Evolutionary conservation across 1,139 yeast species (phyloP).

Genomic region (Yamadazyma oceani): DNA sequence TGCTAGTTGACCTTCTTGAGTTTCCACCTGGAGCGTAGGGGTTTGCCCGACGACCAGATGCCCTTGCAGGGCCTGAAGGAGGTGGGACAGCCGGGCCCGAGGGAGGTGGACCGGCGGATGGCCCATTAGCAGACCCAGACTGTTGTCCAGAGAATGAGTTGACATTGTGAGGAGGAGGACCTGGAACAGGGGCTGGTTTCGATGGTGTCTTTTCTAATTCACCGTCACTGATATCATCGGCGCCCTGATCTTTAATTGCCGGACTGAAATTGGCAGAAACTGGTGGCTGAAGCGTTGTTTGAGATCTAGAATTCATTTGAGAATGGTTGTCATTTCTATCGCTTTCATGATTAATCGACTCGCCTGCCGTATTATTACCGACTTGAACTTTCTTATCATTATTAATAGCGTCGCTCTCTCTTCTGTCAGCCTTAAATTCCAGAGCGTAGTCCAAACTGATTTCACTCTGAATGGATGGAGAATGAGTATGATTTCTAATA

Average conservation of each 20-base stretch:
- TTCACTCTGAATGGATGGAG: slow-evolving; percentile 36
- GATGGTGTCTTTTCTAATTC: slow-evolving; percentile 6
- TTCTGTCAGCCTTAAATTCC: slow-evolving; percentile 26
- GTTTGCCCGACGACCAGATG: slow-evolving; percentile 20
- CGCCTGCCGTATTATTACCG: too few relatives aligned
- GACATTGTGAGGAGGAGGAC: slow-evolving; percentile 12
- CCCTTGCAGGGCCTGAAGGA: slow-evolving; percentile 10
- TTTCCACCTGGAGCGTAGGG: slow-evolving; percentile 42
- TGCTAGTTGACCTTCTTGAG: slow-evolving; percentile 5
- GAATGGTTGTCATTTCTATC: too few relatives aligned
- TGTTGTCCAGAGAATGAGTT: too few relatives aligned
- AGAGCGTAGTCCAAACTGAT: slow-evolving; percentile 32
- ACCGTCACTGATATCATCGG: background rate
- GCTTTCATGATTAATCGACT: too few relatives aligned
- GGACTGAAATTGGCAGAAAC: slow-evolving; percentile 5
- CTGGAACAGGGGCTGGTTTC: slow-evolving; percentile 10
- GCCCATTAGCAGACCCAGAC: too few relatives aligned
- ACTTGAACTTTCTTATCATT: too few relatives aligned
- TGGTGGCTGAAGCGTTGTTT: slow-evolving; percentile 5
- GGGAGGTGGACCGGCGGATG: background rate
- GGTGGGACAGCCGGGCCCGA: slow-evolving; percentile 1
- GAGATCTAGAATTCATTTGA: background rate
- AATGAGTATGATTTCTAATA: slow-evolving; percentile 21
- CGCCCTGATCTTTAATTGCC: background rate
- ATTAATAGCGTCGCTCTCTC: slow-evolving; percentile 12